Evolutionary conservation across 306 rosid species (phyloP).

Genomic region (Inga oerstediana): DNA sequence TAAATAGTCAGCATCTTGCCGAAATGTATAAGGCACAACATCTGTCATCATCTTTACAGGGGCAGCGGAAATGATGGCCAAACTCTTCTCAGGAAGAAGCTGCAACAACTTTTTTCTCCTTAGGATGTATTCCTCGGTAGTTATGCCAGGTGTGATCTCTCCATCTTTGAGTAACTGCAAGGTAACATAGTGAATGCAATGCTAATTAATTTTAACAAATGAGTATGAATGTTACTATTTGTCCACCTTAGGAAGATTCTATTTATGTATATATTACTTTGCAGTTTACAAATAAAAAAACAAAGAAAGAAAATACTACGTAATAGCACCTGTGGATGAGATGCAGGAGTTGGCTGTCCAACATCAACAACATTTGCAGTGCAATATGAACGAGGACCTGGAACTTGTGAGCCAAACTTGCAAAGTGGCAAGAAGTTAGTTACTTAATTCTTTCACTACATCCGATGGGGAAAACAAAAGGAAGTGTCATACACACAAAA

Average conservation of each 20-base stretch:
- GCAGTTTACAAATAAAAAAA: neutral
- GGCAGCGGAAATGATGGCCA: constrained; percentile 90
- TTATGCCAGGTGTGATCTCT: constrained; percentile 84
- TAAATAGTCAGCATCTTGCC: constrained; percentile 85
- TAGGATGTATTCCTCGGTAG: constrained; percentile 66
- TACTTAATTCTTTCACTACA: neutral
- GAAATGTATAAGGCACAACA: constrained; percentile 91
- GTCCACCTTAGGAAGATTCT: neutral
- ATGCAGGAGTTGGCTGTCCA: constrained; percentile 85
- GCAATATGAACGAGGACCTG: constrained; percentile 55
- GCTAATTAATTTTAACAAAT: constrained; percentile 18
- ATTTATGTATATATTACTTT: neutral
- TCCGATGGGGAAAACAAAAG: neutral
- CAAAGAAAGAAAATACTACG: neutral
- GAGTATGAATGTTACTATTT: neutral
- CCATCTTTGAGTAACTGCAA: constrained; percentile 79
- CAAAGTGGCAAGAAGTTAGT: constrained; percentile 26
- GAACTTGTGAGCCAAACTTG: constrained; percentile 48
- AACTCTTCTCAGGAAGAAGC: constrained; percentile 79
- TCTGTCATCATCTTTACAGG: constrained; percentile 97
- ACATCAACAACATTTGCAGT: constrained; percentile 54
- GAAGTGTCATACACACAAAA: neutral
- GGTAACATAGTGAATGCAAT: constrained; percentile 9
- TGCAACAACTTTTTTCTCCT: constrained; percentile 84
- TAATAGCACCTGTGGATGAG: constrained; percentile 77